phyloP scores from a whole-genome alignment of 306 rosid genomes.

The Dalbergia oliveri region DNA sequence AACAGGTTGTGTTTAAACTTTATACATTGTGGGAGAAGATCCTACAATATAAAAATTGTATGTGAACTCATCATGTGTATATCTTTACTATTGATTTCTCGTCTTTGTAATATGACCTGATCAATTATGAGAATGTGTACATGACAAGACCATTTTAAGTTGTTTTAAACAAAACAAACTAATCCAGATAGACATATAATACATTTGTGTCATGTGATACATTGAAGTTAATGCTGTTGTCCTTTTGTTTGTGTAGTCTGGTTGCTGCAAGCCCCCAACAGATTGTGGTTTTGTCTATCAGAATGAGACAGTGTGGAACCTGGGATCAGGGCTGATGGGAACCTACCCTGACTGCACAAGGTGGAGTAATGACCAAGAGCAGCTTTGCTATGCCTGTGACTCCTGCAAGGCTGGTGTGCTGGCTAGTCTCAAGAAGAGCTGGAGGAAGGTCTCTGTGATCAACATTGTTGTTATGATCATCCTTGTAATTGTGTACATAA shows the following conservation, averaged over 20 bases:
- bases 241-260: conserved; percentile 66
- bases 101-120: too few species aligned
- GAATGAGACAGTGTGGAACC: conserved; percentile 77
- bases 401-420: conserved; percentile 94
- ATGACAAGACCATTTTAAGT: too few species aligned
- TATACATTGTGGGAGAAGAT: too few species aligned
- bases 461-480: conserved; percentile 79
- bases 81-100: too few species aligned
- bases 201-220: background rate
- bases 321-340: conserved; percentile 50
- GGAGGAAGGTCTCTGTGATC: conserved; percentile 92
- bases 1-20: too few species aligned
- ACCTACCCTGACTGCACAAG: conserved; percentile 59
- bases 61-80: too few species aligned
- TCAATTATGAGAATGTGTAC: too few species aligned
- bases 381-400: conserved; percentile 76
- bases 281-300: conserved; percentile 67
- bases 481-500: conserved; percentile 72
- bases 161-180: too few species aligned
- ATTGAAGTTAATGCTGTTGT: background rate
- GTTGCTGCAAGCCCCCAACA: conserved; percentile 98
- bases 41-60: too few species aligned
- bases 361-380: conserved; percentile 83
- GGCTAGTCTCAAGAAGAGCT: conserved; percentile 86
- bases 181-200: background rate